Percentiles rank a stretch among this genome's conserved stretches.
Evolutionary conservation across 371 early-diverging fungal genomes (phyloP).

Genomic region (Mortierella sp.): DNA sequence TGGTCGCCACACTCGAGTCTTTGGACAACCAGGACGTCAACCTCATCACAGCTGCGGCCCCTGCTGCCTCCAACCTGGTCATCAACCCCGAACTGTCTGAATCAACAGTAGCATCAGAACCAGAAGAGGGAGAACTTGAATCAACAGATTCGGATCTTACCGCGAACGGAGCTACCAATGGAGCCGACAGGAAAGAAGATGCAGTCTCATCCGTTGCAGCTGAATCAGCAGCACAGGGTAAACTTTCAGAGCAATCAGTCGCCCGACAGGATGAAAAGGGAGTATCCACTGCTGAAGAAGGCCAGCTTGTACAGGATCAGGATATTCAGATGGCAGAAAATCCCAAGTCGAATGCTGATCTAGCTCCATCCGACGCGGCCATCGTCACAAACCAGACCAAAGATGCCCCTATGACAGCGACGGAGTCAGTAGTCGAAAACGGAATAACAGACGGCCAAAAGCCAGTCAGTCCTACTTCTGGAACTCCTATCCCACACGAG

Average conservation of each 20-base stretch:
- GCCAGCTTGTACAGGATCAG: background rate
- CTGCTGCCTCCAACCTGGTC: background rate
- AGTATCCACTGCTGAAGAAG: background rate
- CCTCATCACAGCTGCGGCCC: background rate
- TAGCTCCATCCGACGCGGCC: background rate
- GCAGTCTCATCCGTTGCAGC: background rate
- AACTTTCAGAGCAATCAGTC: background rate
- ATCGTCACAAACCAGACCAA: background rate
- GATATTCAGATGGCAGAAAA: background rate
- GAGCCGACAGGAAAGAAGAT: background rate
- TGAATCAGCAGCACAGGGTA: background rate
- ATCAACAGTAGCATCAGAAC: background rate
- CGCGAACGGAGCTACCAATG: background rate
- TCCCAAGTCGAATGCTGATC: background rate
- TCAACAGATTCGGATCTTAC: background rate
- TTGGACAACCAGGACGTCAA: conserved; percentile 13
- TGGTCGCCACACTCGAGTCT: conserved; percentile 25
- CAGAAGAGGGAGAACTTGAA: background rate
- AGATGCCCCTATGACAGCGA: background rate
- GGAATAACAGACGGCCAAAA: background rate
- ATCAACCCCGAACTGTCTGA: background rate
- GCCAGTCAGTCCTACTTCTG: background rate
- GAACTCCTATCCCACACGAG: background rate
- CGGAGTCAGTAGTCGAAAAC: background rate
- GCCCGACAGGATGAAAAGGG: background rate